These are phyloP conservation scores for Colletotrichum falcatum DNA, from an alignment of 2,329 filamentous ascomycete species.

Conservation along the genomic window DNA sequence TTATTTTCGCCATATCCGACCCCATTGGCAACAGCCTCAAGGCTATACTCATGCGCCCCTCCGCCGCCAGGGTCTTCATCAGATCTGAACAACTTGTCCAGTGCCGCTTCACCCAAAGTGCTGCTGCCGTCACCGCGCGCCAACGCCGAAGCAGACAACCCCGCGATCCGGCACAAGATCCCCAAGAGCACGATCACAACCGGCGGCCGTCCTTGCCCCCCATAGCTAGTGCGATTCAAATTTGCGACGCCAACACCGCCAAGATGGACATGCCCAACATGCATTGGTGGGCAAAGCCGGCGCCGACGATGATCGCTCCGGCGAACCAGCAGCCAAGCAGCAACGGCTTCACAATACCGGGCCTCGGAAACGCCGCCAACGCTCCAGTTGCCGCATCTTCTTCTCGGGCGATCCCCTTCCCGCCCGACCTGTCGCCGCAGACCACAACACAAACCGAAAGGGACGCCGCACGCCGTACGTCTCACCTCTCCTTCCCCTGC, in stretches of 20 bases:
- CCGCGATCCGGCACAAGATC: neutral
- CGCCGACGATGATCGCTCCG: constrained; percentile 5
- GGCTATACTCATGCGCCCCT: constrained; percentile 25
- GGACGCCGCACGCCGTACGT: constrained; percentile 21
- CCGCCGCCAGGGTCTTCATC: constrained; percentile 17
- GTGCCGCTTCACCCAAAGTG: neutral
- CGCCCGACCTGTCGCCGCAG: neutral
- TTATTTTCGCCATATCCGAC: too few species aligned
- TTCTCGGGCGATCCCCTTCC: neutral
- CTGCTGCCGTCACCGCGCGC: neutral
- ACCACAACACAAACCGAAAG: constrained; percentile 3
- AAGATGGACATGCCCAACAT: constrained; percentile 27
- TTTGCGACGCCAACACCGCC: neutral
- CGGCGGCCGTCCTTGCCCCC: neutral
- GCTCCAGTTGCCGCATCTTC: neutral
- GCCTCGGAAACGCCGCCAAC: constrained; percentile 34
- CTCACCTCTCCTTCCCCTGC: neutral
- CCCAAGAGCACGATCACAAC: neutral
- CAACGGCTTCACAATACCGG: constrained; percentile 35
- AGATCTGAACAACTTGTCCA: constrained; percentile 21
- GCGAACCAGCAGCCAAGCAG: constrained; percentile 16
- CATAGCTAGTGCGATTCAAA: neutral
- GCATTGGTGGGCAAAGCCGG: constrained; percentile 38
- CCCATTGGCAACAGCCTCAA: neutral
- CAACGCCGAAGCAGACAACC: neutral